Evolutionary conservation across 495 filamentous ascomycete species (phyloP).

Genomic region (Amniculicola lignicola): DNA sequence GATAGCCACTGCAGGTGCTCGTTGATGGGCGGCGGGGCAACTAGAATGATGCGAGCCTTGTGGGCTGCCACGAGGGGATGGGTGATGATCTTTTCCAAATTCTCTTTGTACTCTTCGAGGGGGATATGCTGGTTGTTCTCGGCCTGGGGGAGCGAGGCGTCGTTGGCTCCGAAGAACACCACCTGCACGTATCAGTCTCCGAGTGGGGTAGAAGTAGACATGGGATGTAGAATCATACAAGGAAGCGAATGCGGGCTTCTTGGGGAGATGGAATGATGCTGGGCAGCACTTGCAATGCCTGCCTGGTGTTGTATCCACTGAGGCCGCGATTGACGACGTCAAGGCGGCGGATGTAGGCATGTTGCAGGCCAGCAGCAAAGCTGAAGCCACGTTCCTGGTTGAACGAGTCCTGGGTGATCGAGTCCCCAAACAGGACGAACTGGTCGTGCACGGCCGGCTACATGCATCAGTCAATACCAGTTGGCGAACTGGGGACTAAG

Average conservation of each 20-base stretch:
- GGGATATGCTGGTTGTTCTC: constrained; percentile 68
- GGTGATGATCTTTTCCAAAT: constrained; percentile 64
- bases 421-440: constrained; percentile 79
- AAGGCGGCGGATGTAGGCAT: constrained; percentile 61
- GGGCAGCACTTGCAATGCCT: constrained; percentile 59
- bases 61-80: constrained; percentile 68
- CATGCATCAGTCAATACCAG: too few relatives aligned
- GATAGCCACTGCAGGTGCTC: constrained; percentile 61
- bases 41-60: constrained; percentile 66
- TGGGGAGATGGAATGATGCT: constrained; percentile 56
- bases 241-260: constrained; percentile 57
- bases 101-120: constrained; percentile 65
- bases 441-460: constrained; percentile 49
- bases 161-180: constrained; percentile 85
- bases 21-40: constrained; percentile 78
- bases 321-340: constrained; percentile 69
- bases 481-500: too few relatives aligned
- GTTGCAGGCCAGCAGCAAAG: constrained; percentile 67
- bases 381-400: constrained; percentile 61
- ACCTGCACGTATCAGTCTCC: constrained; percentile 47
- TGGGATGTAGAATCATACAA: constrained; percentile 52
- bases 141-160: constrained; percentile 61
- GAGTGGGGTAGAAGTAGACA: not conserved
- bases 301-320: constrained; percentile 67
- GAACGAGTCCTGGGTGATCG: constrained; percentile 64